A percentile compares a stretch with the other conserved stretches of the same genome.
Conservation (phyloP, 2,329 filamentous ascomycete species). For the Arthrobotrys musiformis region DNA sequence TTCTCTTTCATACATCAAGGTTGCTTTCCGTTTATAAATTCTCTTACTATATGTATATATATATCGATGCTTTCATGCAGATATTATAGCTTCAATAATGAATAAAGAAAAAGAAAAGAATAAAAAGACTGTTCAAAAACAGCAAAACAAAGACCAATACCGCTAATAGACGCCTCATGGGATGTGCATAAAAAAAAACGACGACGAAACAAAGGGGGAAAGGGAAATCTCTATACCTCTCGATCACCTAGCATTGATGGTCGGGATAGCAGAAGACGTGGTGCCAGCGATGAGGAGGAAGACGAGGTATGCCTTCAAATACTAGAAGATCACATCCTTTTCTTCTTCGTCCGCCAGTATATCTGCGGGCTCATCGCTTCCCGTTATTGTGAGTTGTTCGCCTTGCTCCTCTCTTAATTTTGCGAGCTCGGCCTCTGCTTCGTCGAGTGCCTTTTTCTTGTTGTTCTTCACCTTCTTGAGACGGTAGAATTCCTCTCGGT, state of each 20-base stretch:
- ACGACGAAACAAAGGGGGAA: slow-evolving; percentile 1
- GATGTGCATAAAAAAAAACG: slow-evolving; percentile 20
- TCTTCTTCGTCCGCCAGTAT: slow-evolving; percentile 61
- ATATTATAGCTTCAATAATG: slow-evolving; percentile 29
- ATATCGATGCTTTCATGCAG: slow-evolving; percentile 32
- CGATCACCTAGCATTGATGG: background rate
- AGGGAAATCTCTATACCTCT: background rate
- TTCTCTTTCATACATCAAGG: background rate
- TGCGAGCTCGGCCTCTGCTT: slow-evolving; percentile 75
- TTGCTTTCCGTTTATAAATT: slow-evolving; percentile 15
- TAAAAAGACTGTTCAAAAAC: background rate
- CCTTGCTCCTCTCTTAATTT: slow-evolving; percentile 72
- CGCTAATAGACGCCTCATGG: slow-evolving; percentile 50
- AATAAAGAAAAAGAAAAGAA: slow-evolving; percentile 19
- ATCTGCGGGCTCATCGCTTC: slow-evolving; percentile 30
- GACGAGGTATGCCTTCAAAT: slow-evolving; percentile 40
- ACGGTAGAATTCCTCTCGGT: slow-evolving; percentile 97
- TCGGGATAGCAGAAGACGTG: slow-evolving; percentile 6
- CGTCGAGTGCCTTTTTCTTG: slow-evolving; percentile 80
- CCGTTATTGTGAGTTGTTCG: slow-evolving; percentile 60
- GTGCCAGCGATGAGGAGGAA: slow-evolving; percentile 28
- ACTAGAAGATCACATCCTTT: slow-evolving; percentile 62
- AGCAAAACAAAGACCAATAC: slow-evolving; percentile 19
- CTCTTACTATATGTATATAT: slow-evolving; percentile 22
- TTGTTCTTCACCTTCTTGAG: slow-evolving; percentile 93